Conservation (phyloP, 192 early-diverging fungal genomes). For the Geosiphon pyriformis region DNA sequence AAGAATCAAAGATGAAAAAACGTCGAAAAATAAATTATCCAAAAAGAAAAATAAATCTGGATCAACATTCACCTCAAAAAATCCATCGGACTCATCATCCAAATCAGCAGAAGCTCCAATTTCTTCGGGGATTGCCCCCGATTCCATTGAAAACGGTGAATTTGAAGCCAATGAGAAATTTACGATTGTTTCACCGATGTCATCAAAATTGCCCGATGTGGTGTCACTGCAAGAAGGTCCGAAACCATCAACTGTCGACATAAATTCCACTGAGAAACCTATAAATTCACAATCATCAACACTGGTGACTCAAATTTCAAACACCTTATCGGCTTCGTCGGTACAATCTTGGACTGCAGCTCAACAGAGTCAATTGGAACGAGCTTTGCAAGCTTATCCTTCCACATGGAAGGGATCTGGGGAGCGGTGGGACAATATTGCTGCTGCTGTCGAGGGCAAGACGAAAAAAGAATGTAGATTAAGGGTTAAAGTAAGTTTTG, state of each 20-base stretch:
- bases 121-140: conserved; percentile 11
- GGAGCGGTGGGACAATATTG: conserved; percentile 65
- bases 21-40: background rate
- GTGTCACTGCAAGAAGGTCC: too few relatives aligned
- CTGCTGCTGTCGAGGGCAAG: conserved; percentile 48
- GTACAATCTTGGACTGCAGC: conserved; percentile 43
- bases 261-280: background rate
- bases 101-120: conserved; percentile 22
- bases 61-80: conserved; percentile 1
- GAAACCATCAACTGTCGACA: too few relatives aligned
- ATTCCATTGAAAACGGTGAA: background rate
- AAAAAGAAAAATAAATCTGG: background rate
- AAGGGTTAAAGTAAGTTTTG: conserved; percentile 48
- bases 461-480: conserved; percentile 61
- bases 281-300: background rate
- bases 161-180: too few relatives aligned
- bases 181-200: too few relatives aligned
- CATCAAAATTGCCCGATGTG: too few relatives aligned
- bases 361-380: conserved; percentile 51
- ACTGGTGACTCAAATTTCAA: background rate
- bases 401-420: conserved; percentile 48
- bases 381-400: conserved; percentile 54
- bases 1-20: background rate
- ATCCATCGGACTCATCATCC: background rate
- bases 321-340: conserved; percentile 10